phyloP scores from a whole-genome alignment of 345 rosid species.

The Angophora floribunda region DNA sequence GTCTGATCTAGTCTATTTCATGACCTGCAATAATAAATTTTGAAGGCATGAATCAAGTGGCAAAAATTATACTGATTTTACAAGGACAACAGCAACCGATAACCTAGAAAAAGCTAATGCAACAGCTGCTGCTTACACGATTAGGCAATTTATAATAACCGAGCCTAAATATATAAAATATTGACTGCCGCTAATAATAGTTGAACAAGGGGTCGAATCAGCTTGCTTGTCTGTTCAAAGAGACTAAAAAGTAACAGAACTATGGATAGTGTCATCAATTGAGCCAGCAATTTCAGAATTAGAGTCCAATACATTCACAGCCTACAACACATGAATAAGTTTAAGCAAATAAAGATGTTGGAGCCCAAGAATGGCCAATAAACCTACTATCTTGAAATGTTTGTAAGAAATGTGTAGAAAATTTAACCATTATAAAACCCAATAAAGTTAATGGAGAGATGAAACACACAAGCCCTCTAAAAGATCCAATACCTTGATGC shows the following conservation, averaged over 20 bases:
- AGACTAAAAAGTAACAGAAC: background rate
- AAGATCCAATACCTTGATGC: constrained; percentile 53
- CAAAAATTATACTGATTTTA: background rate
- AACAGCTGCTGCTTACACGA: background rate
- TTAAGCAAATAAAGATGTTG: background rate
- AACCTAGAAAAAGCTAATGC: background rate
- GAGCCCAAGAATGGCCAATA: background rate
- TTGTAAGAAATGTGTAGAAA: background rate
- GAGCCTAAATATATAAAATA: background rate
- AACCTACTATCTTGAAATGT: background rate
- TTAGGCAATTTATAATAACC: background rate
- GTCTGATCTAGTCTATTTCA: background rate
- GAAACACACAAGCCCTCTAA: background rate
- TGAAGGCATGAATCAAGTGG: background rate
- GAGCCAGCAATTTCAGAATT: background rate
- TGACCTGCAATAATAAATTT: background rate
- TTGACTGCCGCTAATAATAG: background rate
- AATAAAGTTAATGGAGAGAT: background rate
- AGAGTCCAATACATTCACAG: background rate
- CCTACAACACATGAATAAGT: background rate
- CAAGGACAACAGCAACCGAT: background rate
- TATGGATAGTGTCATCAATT: background rate
- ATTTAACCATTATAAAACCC: background rate
- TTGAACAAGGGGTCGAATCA: background rate
- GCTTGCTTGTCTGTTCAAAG: background rate